Evolutionary conservation across 208 protist species (phyloP).

Genomic region (Leishmania gerbilli): DNA sequence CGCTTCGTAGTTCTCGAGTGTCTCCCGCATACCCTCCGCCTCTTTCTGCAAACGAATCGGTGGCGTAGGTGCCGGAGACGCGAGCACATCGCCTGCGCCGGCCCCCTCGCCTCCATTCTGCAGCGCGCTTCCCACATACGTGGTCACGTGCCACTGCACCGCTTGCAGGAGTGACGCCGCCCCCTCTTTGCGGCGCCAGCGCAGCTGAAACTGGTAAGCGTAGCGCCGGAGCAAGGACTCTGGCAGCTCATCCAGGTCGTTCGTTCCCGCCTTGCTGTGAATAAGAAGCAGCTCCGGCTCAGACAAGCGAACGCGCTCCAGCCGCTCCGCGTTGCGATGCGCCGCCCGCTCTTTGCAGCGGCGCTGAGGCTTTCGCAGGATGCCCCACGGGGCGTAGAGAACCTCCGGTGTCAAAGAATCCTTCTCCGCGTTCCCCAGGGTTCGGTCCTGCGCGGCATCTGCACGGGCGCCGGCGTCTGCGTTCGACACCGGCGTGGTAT

Average conservation of each 20-base stretch:
- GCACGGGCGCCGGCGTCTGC: not conserved
- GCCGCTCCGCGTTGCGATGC: conserved; percentile 46
- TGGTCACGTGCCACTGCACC: conserved; percentile 86
- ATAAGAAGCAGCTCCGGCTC: conserved; percentile 71
- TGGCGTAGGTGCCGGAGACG: conserved; percentile 50
- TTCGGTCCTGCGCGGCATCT: conserved; percentile 32
- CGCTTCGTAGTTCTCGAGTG: conserved; percentile 86
- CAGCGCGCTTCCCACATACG: conserved; percentile 48
- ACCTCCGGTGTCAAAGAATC: conserved; percentile 58
- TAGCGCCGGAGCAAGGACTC: conserved; percentile 85
- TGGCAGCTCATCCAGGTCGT: conserved; percentile 84
- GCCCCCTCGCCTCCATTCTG: conserved; percentile 7
- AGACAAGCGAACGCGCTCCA: conserved; percentile 65
- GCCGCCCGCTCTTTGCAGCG: conserved; percentile 10
- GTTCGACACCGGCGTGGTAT: not conserved
- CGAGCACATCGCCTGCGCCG: conserved; percentile 3
- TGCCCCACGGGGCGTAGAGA: conserved; percentile 86
- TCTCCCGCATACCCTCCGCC: conserved; percentile 74
- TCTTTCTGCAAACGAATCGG: conserved; percentile 75
- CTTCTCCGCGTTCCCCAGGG: conserved; percentile 47
- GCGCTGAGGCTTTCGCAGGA: conserved; percentile 76
- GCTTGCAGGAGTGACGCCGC: conserved; percentile 74
- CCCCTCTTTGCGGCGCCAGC: conserved; percentile 62
- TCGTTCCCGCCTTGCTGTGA: conserved; percentile 49
- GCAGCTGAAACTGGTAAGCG: conserved; percentile 82